phyloP scores from a whole-genome alignment of 75 land plant genomes.

The Picea glauca region DNA sequence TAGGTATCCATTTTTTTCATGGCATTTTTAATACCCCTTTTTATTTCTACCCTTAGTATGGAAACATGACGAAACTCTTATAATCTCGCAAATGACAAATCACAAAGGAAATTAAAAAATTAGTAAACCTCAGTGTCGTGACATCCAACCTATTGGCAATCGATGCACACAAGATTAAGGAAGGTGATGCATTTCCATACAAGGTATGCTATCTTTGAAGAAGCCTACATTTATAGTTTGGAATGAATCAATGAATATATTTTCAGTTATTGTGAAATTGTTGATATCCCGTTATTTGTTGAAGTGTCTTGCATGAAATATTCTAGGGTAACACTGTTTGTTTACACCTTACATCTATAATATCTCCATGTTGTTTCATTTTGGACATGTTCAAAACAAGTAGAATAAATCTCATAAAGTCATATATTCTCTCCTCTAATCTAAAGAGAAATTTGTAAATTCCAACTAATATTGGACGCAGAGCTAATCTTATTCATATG shows the following conservation, averaged over 20 bases:
- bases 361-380: neutral
- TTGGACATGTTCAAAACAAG: neutral
- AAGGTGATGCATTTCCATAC: slow-evolving; percentile 14
- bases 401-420: neutral
- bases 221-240: neutral
- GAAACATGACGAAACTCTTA: too few relatives aligned
- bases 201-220: slow-evolving; percentile 4
- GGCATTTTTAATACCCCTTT: too few relatives aligned
- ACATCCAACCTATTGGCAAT: too few relatives aligned
- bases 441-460: neutral
- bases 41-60: too few relatives aligned
- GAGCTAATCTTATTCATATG: neutral
- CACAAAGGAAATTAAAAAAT: too few relatives aligned
- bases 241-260: too few relatives aligned
- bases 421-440: neutral
- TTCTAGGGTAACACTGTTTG: neutral
- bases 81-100: too few relatives aligned
- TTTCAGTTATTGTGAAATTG: too few relatives aligned
- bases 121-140: too few relatives aligned
- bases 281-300: neutral
- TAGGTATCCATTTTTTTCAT: too few relatives aligned
- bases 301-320: neutral
- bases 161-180: neutral
- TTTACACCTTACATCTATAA: neutral
- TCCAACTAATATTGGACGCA: neutral